phyloP scores from a whole-genome alignment of 2,329 filamentous ascomycete genomes.

The Tolypocladium ophioglossoides region DNA sequence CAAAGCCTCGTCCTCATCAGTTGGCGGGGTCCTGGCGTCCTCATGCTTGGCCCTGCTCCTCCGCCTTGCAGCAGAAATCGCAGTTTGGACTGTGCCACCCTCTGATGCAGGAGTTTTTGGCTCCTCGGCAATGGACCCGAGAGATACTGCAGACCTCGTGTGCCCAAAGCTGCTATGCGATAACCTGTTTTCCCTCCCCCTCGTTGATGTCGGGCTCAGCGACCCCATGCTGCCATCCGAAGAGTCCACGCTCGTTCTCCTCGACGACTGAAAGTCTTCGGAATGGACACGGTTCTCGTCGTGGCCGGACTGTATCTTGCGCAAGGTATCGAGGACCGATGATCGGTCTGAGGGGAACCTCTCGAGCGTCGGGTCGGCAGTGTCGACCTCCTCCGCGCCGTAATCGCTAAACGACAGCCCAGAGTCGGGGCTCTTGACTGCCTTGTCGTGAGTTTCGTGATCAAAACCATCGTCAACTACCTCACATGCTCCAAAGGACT shows the following conservation, averaged over 20 bases:
- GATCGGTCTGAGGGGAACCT: slow-evolving; percentile 33
- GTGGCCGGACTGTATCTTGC: slow-evolving; percentile 33
- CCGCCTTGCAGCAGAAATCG: neutral
- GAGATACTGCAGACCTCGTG: slow-evolving; percentile 26
- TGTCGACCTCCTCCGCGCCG: slow-evolving; percentile 17
- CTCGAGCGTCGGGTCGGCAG: slow-evolving; percentile 37
- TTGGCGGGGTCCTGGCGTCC: slow-evolving; percentile 10
- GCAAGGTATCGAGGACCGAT: slow-evolving; percentile 33
- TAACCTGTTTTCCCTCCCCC: slow-evolving; percentile 19
- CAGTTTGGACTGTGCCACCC: neutral
- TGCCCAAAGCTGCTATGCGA: slow-evolving; percentile 24
- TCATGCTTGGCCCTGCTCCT: neutral
- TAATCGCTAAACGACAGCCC: slow-evolving; percentile 9
- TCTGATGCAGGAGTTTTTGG: slow-evolving; percentile 13
- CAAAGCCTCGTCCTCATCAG: slow-evolving; percentile 31
- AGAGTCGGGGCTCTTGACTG: slow-evolving; percentile 8
- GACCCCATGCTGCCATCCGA: slow-evolving; percentile 23
- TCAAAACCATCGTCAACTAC: slow-evolving; percentile 21
- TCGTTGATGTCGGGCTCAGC: slow-evolving; percentile 20
- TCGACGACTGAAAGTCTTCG: slow-evolving; percentile 22
- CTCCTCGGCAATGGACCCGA: slow-evolving; percentile 37
- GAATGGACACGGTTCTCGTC: slow-evolving; percentile 27
- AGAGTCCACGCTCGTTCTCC: slow-evolving; percentile 25
- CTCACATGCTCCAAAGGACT: slow-evolving; percentile 31
- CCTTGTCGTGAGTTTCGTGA: slow-evolving; percentile 12